These are phyloP conservation scores for Marasmius sp. DNA, from an alignment of 1,284 basidiomycete genomes.

Conservation along the genomic window DNA sequence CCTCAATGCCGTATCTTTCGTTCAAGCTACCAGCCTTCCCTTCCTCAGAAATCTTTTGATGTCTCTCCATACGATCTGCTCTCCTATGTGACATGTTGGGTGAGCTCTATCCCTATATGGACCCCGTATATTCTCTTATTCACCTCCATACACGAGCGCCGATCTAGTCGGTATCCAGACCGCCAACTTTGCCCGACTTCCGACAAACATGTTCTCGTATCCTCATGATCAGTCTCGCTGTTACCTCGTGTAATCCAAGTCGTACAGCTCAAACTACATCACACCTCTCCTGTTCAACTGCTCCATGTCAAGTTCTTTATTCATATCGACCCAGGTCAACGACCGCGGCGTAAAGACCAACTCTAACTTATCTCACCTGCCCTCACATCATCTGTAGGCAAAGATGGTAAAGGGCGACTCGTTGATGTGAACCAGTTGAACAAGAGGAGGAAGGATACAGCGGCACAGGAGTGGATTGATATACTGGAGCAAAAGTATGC, in stretches of 20 bases:
- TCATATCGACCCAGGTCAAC: neutral
- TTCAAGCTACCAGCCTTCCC: no score
- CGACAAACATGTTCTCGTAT: slow-evolving; percentile 85
- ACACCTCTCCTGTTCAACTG: neutral
- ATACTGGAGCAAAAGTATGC: slow-evolving; percentile 77
- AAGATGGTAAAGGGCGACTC: slow-evolving; percentile 45
- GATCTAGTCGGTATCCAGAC: slow-evolving; percentile 81
- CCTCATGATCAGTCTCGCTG: slow-evolving; percentile 72
- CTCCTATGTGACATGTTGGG: slow-evolving; percentile 77
- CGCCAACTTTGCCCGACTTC: slow-evolving; percentile 73
- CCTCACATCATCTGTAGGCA: slow-evolving; percentile 7
- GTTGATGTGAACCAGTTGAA: slow-evolving; percentile 75
- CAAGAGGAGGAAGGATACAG: slow-evolving; percentile 71
- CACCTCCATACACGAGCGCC: slow-evolving; percentile 18
- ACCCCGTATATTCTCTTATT: slow-evolving; percentile 30
- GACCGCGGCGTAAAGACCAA: neutral
- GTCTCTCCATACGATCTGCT: slow-evolving; percentile 66
- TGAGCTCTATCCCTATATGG: slow-evolving; percentile 22
- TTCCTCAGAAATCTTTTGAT: no score
- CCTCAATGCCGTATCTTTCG: no score
- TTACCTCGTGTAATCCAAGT: slow-evolving; percentile 79
- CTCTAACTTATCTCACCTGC: neutral
- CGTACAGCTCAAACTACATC: neutral
- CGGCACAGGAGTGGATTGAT: slow-evolving; percentile 81
- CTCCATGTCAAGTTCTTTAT: neutral